A percentile compares a stretch with the other conserved stretches of the same genome.
phyloP scores from a whole-genome alignment of 169 alveolate genomes.

The Cryptosporidium muris region DNA sequence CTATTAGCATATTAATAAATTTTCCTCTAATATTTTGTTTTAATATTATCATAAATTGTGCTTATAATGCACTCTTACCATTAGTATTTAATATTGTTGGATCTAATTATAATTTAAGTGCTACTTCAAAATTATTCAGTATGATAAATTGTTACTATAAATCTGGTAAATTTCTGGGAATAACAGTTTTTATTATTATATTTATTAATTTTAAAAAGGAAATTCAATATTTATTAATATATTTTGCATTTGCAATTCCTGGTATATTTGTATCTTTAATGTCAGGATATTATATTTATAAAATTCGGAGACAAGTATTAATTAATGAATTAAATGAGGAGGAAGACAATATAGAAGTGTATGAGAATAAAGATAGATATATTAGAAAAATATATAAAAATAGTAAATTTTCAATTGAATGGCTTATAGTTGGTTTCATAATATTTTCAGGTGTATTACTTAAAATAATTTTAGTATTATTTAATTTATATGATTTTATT shows the following conservation, averaged over 20 bases:
- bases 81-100: constrained; percentile 17
- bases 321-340: neutral
- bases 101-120: neutral
- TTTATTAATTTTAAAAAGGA: constrained; percentile 10
- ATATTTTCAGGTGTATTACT: constrained; percentile 7
- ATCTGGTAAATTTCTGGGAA: constrained; percentile 31
- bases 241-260: too few species aligned
- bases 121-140: constrained; percentile 25
- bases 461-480: constrained; percentile 23
- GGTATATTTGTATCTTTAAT: too few species aligned
- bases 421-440: neutral
- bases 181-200: constrained; percentile 4
- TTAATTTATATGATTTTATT: constrained; percentile 16
- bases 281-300: neutral
- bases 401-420: neutral
- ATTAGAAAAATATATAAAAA: neutral
- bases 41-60: neutral
- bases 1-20: constrained; percentile 1
- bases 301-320: neutral
- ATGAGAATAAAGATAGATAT: neutral
- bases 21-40: too few species aligned
- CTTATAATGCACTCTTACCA: constrained; percentile 43
- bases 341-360: neutral
- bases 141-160: constrained; percentile 11
- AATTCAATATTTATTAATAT: neutral